Conservation (phyloP, 305 asterid genomes). For the Euphrasia arctica region DNA sequence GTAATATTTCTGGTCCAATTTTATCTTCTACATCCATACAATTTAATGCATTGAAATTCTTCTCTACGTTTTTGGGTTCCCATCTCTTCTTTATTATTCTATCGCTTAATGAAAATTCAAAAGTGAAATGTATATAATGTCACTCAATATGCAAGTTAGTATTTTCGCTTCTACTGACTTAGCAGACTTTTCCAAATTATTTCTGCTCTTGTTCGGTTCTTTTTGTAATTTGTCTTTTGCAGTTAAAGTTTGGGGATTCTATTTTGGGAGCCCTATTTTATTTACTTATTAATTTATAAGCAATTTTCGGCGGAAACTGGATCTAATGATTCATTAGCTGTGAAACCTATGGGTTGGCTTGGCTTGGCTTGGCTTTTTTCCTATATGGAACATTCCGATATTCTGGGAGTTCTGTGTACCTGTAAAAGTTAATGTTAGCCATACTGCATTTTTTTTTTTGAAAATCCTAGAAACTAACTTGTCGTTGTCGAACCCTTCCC, state of each 20-base stretch:
- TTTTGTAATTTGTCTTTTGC: background rate
- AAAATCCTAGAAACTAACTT: constrained; percentile 16
- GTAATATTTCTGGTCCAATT: constrained; percentile 1
- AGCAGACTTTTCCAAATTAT: constrained; percentile 11
- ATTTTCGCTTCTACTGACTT: background rate
- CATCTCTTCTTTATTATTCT: background rate
- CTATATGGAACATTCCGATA: background rate
- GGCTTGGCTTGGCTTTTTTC: background rate
- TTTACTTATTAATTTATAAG: background rate
- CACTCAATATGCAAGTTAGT: background rate
- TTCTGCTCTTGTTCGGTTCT: background rate
- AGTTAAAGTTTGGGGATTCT: background rate
- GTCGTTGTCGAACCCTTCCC: constrained; percentile 6
- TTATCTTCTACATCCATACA: constrained; percentile 6
- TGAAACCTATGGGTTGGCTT: constrained; percentile 14
- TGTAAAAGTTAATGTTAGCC: background rate
- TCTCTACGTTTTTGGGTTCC: background rate
- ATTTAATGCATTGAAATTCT: background rate
- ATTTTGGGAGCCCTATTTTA: background rate
- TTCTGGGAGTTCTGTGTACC: constrained; percentile 9
- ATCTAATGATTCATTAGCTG: background rate
- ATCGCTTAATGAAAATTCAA: background rate
- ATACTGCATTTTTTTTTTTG: constrained; percentile 3
- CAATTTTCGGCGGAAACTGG: constrained; percentile 17
- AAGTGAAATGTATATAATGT: background rate